Base-by-base conservation (phyloP, 768 basidiomycete species). In the Suillus discolor region DNA sequence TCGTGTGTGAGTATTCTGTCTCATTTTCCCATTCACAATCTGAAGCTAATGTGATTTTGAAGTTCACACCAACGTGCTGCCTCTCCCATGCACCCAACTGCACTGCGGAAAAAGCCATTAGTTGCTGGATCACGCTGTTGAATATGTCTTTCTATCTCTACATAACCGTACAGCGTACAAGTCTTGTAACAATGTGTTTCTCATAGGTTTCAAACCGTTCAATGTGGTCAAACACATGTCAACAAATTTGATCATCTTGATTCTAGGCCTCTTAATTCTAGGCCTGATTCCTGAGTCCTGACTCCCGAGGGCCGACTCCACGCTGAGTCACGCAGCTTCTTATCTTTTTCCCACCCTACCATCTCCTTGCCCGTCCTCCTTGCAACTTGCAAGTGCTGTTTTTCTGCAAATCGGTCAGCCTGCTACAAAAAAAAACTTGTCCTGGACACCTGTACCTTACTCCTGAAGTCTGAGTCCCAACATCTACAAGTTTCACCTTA, bases 311-410 rank as follows among this genome's bases (percentile, higher is more conserved):
- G 36, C 49, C 3, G 3, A 51, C 25, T 51, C 49, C 20, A 45
- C 0, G 44, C 44, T 45, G 44, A 45, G 44, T 45, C 44, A 45
- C 0, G 8, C 44, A 45, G 7, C 7, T 51, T 51, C 49, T 51
- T 51, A 51, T 51, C 49, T 51, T 51, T 51, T 51, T 45, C 44
- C 9, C 44, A 45, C 49, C 25, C 49, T 36, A 36, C 20, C 20
- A 9, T 73, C 49, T 49, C 49, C 49, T 49, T 49, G 13, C 49
- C 23, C 13, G 3, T 25, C 47, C 23, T 49, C 49, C 49, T 49
- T 49, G 49, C 49, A 49, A 15, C 49, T 49, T 25, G 23, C 49
- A 13, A 49, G 23, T 49, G 49, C 6, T 15, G 6, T 49, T 49
- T 49, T 25, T 49, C 49, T 49, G 49, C 49, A 49, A 6, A 49